Conservation (phyloP, 2,329 filamentous ascomycete genomes). For the Fusarium brachygibbosum region DNA sequence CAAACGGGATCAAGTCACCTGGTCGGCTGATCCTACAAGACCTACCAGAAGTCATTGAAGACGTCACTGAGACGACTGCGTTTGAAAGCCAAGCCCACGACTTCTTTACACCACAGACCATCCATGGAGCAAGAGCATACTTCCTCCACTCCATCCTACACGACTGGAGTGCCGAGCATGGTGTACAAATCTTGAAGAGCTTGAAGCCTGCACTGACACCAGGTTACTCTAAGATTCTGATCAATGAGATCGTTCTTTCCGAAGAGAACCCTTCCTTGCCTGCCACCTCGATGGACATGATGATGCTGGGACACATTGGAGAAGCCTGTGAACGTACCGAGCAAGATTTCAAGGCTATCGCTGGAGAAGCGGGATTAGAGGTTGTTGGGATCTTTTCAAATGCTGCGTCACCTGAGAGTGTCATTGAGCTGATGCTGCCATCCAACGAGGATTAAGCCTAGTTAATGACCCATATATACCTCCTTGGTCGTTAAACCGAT, state of each 20-base stretch:
- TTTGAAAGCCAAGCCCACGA: slow-evolving; percentile 22
- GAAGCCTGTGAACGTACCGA: slow-evolving; percentile 27
- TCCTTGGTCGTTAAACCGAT: too few relatives aligned
- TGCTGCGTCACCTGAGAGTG: slow-evolving; percentile 28
- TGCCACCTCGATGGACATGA: slow-evolving; percentile 35
- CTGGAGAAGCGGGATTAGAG: slow-evolving; percentile 12
- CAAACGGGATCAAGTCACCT: background rate
- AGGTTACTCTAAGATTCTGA: slow-evolving; percentile 29
- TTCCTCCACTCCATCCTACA: slow-evolving; percentile 54
- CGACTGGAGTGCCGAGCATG: slow-evolving; percentile 54
- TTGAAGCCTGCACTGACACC: slow-evolving; percentile 49
- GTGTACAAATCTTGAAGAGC: slow-evolving; percentile 50
- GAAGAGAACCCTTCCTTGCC: slow-evolving; percentile 23
- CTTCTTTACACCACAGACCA: slow-evolving; percentile 41
- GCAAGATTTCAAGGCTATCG: slow-evolving; percentile 10
- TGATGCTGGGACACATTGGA: slow-evolving; percentile 34
- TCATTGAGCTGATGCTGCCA: slow-evolving; percentile 24
- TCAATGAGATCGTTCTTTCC: slow-evolving; percentile 34
- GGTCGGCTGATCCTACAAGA: slow-evolving; percentile 40
- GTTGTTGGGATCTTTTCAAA: slow-evolving; percentile 15
- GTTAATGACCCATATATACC: too few relatives aligned
- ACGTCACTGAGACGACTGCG: background rate
- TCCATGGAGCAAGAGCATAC: slow-evolving; percentile 27
- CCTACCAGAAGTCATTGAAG: slow-evolving; percentile 34
- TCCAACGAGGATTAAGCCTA: background rate